These are phyloP conservation scores for Rhizoclosmatium sp. DNA, from an alignment of 192 early-diverging fungal species.

Conservation along the genomic window DNA sequence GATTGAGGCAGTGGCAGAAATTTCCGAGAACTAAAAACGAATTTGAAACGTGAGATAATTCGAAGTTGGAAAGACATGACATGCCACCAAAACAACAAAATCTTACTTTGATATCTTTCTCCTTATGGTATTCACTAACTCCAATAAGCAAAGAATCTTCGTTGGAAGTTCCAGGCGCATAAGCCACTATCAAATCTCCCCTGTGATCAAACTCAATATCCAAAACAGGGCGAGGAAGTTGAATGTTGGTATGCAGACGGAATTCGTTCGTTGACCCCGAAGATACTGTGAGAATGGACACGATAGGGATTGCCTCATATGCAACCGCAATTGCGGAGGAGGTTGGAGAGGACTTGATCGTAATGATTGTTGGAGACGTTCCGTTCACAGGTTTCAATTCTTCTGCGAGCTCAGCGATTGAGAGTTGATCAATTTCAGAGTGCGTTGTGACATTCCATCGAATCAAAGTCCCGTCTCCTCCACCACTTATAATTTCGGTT, in stretches of 20 bases:
- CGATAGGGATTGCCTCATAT: slow-evolving; percentile 11
- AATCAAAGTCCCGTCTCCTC: slow-evolving; percentile 82
- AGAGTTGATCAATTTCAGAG: slow-evolving; percentile 70
- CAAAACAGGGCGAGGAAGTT: slow-evolving; percentile 13
- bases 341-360: slow-evolving; percentile 18
- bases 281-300: slow-evolving; percentile 8
- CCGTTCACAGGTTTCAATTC: background rate
- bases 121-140: background rate
- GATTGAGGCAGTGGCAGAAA: background rate
- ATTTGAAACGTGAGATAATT: background rate
- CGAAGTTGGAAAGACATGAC: background rate
- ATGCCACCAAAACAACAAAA: background rate
- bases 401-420: slow-evolving; percentile 51
- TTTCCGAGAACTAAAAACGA: background rate
- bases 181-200: slow-evolving; percentile 22
- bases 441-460: slow-evolving; percentile 79
- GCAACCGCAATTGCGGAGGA: slow-evolving; percentile 20
- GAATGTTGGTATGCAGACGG: background rate
- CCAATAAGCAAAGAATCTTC: slow-evolving; percentile 8
- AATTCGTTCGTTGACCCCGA: background rate
- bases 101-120: background rate
- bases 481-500: slow-evolving; percentile 72
- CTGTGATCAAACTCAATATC: slow-evolving; percentile 23
- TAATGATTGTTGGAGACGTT: background rate
- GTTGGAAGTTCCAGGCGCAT: background rate